Base-by-base conservation (phyloP, 805 yeast genomes). In the Pichia nanzhaoensis region DNA sequence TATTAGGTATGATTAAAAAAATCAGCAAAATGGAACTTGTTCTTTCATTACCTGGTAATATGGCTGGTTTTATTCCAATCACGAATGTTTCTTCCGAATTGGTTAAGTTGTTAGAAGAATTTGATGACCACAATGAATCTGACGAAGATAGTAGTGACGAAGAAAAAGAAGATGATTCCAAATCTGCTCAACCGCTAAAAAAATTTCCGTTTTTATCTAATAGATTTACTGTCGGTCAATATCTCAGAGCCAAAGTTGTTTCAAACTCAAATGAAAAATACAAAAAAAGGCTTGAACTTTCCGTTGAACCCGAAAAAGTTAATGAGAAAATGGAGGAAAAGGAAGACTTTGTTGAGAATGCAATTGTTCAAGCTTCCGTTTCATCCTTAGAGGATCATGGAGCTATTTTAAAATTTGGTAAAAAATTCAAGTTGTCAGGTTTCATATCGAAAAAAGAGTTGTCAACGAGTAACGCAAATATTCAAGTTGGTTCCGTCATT, bases 321-420 rank as follows among this genome's bases (percentile, higher is more conserved):
- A 93, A 93, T 58, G 68, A 71, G 18, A 49, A 66, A 13, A 65
- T 89, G 46, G 73, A 68, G 8, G 74, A 69, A 44, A 75, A 69
- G 4, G 89, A 82, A 37, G 97, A 89, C 59, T 64, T 85, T 40
- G 64, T 69, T 5, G 55, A 70, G 22, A 88, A 87, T 37, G 70
- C 76, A 47, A 59, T 83, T 4, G 59, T 93, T 2, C 99, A 93
- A 65, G 90, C 80, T 20, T 71, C 86, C 2, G 79, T 93, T 19
- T 74, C 71, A 50, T 82, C 95, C 39, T 65, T 86, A 20, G 98
- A 93, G 71, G 99, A 93, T 61, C 96, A 88, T 61, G 99, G 99
- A 65, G 75, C 80, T 20, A 77, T 86, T 46, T 65, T 91, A 36
- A 83, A 82, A 54, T 62, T 84, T 34, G 97, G 97, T 30, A 59